A percentile compares a stretch with the other conserved stretches of the same genome.
Evolutionary conservation across 257 asterid genomes (phyloP).

Genomic region (Solanum chmielewskii): DNA sequence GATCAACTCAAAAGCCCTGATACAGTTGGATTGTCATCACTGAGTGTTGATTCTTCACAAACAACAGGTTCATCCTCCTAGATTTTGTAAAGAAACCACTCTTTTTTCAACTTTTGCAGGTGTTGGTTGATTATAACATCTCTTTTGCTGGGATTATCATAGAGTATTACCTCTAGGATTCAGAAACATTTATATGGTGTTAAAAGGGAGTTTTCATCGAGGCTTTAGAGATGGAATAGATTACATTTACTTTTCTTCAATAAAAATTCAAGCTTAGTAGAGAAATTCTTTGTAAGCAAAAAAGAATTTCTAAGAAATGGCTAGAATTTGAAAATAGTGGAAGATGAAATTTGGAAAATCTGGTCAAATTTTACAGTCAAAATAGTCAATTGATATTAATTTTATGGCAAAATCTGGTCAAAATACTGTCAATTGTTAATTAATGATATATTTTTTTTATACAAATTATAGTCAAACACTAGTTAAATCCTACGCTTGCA

Average conservation of each 20-base stretch:
- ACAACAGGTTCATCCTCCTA: slow-evolving; percentile 6
- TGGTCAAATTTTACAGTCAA: neutral
- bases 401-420: neutral
- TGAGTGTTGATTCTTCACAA: slow-evolving; percentile 28
- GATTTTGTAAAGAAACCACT: neutral
- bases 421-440: neutral
- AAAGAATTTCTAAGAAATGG: too few species aligned
- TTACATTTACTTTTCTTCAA: neutral
- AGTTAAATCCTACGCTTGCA: neutral
- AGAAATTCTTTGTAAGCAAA: neutral
- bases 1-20: slow-evolving; percentile 74
- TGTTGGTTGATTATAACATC: neutral
- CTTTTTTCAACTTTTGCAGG: neutral
- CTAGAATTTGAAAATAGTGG: neutral
- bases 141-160: neutral
- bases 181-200: neutral
- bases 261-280: neutral
- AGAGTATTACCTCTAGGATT: neutral
- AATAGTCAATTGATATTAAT: neutral
- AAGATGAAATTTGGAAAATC: too few species aligned
- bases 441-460: neutral
- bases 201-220: neutral
- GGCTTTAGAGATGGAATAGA: neutral
- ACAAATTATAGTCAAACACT: neutral
- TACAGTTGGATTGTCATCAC: slow-evolving; percentile 51